phyloP scores from a whole-genome alignment of 164 flowering plant species.

The Vitis cinerea region DNA sequence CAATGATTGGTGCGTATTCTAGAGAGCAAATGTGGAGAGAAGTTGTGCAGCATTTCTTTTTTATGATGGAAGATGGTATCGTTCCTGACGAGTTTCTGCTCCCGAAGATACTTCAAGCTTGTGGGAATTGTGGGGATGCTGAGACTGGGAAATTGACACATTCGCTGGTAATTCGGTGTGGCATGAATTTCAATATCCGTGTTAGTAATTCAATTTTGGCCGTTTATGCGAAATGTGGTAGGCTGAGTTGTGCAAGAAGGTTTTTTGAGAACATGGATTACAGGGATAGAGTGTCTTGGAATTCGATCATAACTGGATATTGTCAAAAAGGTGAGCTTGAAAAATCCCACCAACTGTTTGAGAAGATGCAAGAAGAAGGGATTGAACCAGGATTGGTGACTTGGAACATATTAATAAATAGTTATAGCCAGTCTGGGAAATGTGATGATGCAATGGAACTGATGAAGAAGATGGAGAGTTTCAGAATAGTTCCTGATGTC shows the following conservation, averaged over 20 bases:
- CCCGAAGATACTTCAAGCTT: conserved; percentile 59
- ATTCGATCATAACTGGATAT: conserved; percentile 48
- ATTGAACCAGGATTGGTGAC: conserved; percentile 45
- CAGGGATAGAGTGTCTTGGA: conserved; percentile 58
- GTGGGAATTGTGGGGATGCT: conserved; percentile 44
- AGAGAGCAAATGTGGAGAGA: conserved; percentile 53
- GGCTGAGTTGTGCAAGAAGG: conserved; percentile 34
- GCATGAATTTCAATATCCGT: conserved; percentile 20
- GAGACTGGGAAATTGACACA: conserved; percentile 44
- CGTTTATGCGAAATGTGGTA: conserved; percentile 55
- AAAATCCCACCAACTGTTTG: conserved; percentile 44
- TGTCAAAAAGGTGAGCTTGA: conserved; percentile 35
- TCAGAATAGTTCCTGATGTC: conserved; percentile 48
- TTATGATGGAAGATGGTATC: conserved; percentile 43
- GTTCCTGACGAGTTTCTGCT: conserved; percentile 50
- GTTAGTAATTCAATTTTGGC: conserved; percentile 53
- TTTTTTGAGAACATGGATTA: conserved; percentile 46
- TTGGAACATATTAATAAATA: conserved; percentile 54
- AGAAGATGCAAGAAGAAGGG: conserved; percentile 43
- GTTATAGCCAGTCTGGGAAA: conserved; percentile 46
- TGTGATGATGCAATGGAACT: conserved; percentile 48
- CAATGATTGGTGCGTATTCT: conserved; percentile 59
- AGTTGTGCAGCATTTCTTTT: conserved; percentile 41
- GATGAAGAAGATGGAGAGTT: conserved; percentile 50
- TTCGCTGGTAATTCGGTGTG: conserved; percentile 38